Conservation (phyloP, 1,284 basidiomycete genomes). For the Leccinum subrobustum region DNA sequence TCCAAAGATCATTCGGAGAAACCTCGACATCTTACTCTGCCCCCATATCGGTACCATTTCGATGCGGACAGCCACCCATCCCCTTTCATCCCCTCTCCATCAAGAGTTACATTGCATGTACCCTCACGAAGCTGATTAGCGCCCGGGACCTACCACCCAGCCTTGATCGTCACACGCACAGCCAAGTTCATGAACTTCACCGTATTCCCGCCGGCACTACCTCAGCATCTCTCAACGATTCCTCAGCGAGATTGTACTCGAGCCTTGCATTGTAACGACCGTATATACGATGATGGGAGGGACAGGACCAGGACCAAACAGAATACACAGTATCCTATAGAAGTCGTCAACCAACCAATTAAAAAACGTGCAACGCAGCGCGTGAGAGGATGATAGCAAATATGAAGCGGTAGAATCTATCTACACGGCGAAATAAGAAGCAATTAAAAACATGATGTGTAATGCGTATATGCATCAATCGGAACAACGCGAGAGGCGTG, state of each 20-base stretch:
- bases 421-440: slow-evolving; percentile 16
- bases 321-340: slow-evolving; percentile 33
- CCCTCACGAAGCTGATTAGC: not conserved
- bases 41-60: not conserved
- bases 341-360: slow-evolving; percentile 1
- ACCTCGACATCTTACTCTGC: not conserved
- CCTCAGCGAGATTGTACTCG: not conserved
- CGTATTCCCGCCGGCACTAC: not conserved
- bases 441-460: slow-evolving; percentile 12
- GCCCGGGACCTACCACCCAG: not conserved
- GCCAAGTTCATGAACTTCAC: not conserved
- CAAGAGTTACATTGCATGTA: not conserved
- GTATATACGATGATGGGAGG: not conserved
- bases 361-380: slow-evolving; percentile 1
- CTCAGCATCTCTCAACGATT: not conserved
- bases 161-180: not conserved
- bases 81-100: not conserved
- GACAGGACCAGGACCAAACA: slow-evolving; percentile 9
- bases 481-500: not conserved
- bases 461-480: not conserved
- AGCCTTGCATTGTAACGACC: not conserved
- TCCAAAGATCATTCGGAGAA: not conserved
- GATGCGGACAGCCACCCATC: not conserved
- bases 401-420: slow-evolving; percentile 29
- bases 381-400: not conserved